Evolutionary conservation across 108 stramenopile species (phyloP).

Genomic region (Schizochytrium sp.): DNA sequence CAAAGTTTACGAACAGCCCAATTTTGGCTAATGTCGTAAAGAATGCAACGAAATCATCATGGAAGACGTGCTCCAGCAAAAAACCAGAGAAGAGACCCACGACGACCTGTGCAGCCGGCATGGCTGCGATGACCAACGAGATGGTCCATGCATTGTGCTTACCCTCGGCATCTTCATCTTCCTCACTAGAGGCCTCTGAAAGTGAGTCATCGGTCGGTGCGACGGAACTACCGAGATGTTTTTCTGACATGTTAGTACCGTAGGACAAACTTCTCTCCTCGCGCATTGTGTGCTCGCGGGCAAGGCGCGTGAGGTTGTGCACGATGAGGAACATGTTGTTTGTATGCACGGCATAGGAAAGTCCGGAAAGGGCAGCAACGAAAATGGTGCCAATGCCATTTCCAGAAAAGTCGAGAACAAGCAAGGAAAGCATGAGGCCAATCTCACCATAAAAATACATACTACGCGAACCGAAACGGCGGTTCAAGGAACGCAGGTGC

Average conservation of each 20-base stretch:
- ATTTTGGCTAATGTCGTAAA: constrained; percentile 2
- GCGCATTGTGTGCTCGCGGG: neutral
- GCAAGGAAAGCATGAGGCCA: neutral
- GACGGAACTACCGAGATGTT: neutral
- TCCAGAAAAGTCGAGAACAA: constrained; percentile 15
- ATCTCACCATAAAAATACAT: constrained; percentile 31
- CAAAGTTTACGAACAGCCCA: neutral
- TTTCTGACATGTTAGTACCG: too few relatives aligned
- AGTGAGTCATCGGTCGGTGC: neutral
- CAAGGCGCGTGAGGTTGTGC: constrained; percentile 33
- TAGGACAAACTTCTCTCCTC: too few relatives aligned
- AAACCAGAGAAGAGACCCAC: constrained; percentile 12
- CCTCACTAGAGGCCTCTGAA: neutral
- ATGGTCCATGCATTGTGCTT: constrained; percentile 53
- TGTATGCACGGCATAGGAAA: constrained; percentile 31
- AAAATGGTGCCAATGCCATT: constrained; percentile 23
- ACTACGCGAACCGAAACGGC: neutral
- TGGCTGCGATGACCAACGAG: neutral
- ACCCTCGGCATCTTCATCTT: constrained; percentile 36
- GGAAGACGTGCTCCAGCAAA: constrained; percentile 1
- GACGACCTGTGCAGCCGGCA: constrained; percentile 20
- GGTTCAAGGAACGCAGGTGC: constrained; percentile 4
- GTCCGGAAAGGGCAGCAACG: constrained; percentile 6
- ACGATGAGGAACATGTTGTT: constrained; percentile 54
- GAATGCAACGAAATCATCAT: constrained; percentile 24